A percentile compares a stretch with the other conserved stretches of the same genome.
phyloP scores from a whole-genome alignment of 371 early-diverging fungal genomes.

The Saksenaea oblongispora region DNA sequence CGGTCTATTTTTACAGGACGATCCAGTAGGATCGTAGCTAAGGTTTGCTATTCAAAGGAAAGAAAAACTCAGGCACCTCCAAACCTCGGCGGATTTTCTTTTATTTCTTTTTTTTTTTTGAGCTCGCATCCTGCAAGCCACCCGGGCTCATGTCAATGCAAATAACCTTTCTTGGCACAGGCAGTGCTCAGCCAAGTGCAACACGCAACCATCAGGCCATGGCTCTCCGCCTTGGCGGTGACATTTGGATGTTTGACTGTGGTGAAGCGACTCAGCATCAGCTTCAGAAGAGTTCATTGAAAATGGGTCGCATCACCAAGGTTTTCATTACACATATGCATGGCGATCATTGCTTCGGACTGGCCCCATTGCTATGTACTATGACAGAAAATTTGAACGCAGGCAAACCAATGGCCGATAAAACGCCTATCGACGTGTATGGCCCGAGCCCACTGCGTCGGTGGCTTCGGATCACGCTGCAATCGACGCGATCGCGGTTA shows the following conservation, averaged over 20 bases:
- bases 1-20: too few species aligned
- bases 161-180: slow-evolving; percentile 68
- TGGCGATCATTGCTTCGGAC: slow-evolving; percentile 65
- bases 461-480: slow-evolving; percentile 53
- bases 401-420: slow-evolving; percentile 8
- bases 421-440: slow-evolving; percentile 48
- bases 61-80: background rate
- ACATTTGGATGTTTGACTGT: slow-evolving; percentile 70
- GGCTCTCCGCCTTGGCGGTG: slow-evolving; percentile 53
- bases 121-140: background rate
- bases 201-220: slow-evolving; percentile 73
- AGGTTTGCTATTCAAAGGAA: too few species aligned
- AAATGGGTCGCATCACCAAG: slow-evolving; percentile 44
- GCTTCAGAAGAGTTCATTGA: slow-evolving; percentile 46
- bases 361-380: slow-evolving; percentile 58
- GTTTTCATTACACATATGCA: slow-evolving; percentile 68
- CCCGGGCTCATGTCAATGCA: slow-evolving; percentile 44
- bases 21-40: too few species aligned
- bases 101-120: slow-evolving; percentile 2
- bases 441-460: slow-evolving; percentile 53
- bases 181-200: slow-evolving; percentile 70
- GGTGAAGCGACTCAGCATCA: slow-evolving; percentile 80
- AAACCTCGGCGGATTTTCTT: background rate
- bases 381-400: slow-evolving; percentile 42
- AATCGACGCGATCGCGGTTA: slow-evolving; percentile 39